Conservation (phyloP, 2,329 filamentous ascomycete species). For the Aspergillus felis region DNA sequence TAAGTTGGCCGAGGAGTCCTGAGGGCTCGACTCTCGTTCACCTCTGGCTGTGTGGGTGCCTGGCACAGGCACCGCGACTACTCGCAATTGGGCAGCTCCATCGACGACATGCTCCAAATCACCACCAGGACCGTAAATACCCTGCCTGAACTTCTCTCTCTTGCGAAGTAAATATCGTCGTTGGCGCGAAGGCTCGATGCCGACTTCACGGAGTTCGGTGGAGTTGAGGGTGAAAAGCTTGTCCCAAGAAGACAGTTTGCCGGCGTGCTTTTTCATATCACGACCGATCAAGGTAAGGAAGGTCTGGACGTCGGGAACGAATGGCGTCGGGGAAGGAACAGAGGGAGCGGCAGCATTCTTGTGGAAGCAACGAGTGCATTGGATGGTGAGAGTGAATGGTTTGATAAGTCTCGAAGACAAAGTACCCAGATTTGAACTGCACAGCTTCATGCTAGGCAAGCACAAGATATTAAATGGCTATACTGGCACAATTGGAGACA, state of each 20-base stretch:
- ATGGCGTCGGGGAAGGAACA: constrained; percentile 71
- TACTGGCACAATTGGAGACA: background rate
- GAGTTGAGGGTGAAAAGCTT: constrained; percentile 80
- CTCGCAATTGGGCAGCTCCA: constrained; percentile 55
- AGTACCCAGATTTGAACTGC: constrained; percentile 22
- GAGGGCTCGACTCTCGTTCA: constrained; percentile 20
- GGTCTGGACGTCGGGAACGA: constrained; percentile 77
- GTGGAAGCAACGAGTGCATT: constrained; percentile 41
- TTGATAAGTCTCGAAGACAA: constrained; percentile 24
- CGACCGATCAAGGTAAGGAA: constrained; percentile 92
- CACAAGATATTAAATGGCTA: background rate
- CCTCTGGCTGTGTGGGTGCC: constrained; percentile 25
- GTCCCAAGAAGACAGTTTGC: constrained; percentile 88
- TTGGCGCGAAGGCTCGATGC: constrained; percentile 78
- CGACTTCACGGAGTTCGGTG: constrained; percentile 72
- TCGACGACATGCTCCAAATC: constrained; percentile 71
- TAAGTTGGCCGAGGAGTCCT: constrained; percentile 48
- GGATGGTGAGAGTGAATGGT: constrained; percentile 21
- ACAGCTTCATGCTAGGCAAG: constrained; percentile 26
- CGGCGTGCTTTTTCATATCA: constrained; percentile 72
- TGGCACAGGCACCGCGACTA: constrained; percentile 52
- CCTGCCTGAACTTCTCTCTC: constrained; percentile 78
- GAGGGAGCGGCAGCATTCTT: constrained; percentile 38
- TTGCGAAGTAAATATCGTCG: constrained; percentile 82
- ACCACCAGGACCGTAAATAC: constrained; percentile 74